Conservation (phyloP, 78 protist species). For the Dictyostelium firmibasis region DNA sequence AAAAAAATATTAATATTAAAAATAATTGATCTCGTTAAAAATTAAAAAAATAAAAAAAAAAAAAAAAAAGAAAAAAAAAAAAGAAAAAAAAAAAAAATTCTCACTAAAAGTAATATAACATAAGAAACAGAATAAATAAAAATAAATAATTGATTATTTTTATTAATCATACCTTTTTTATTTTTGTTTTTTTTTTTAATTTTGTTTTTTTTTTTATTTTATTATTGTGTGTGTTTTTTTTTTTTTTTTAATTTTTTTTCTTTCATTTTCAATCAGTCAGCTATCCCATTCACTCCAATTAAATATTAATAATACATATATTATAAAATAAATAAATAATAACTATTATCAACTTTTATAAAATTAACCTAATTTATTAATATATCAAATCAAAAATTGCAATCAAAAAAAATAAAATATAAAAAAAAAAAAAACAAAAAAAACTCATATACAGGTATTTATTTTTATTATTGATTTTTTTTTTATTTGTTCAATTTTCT, state of each 20-base stretch:
- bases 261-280: neutral
- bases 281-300: neutral
- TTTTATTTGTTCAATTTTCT: neutral
- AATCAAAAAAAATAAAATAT: neutral
- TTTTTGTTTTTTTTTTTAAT: too few species aligned
- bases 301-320: neutral
- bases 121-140: too few species aligned
- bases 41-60: too few species aligned
- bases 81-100: too few species aligned
- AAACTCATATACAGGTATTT: neutral
- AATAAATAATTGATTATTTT: too few species aligned
- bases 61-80: too few species aligned
- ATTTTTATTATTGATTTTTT: neutral
- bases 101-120: too few species aligned
- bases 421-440: neutral
- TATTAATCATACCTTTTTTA: too few species aligned
- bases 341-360: neutral
- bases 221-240: neutral
- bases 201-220: too few species aligned
- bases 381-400: neutral
- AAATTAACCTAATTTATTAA: neutral
- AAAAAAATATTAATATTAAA: too few species aligned
- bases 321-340: neutral
- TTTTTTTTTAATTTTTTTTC: neutral
- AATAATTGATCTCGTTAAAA: too few species aligned